phyloP scores from a whole-genome alignment of 2,329 filamentous ascomycete species.

The Fusarium avenaceum region DNA sequence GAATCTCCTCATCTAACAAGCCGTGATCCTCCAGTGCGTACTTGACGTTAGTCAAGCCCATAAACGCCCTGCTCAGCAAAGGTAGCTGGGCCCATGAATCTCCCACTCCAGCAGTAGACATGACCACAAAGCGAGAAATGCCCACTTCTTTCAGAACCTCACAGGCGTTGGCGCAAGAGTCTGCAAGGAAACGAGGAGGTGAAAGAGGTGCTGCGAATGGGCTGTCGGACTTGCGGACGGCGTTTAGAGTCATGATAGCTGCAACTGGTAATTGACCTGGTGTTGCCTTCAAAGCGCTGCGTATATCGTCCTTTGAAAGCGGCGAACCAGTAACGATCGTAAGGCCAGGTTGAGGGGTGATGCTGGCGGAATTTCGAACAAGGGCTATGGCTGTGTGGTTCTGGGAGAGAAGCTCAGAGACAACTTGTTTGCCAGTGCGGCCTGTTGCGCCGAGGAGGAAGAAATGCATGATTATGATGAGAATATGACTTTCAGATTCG shows the following conservation, averaged over 20 bases:
- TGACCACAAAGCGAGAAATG: conserved; percentile 53
- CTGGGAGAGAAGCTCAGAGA: conserved; percentile 55
- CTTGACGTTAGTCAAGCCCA: conserved; percentile 58
- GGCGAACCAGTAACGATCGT: conserved; percentile 54
- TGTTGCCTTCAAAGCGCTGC: conserved; percentile 42
- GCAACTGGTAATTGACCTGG: conserved; percentile 46
- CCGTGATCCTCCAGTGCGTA: conserved; percentile 56
- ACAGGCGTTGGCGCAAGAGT: conserved; percentile 55
- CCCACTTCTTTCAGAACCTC: conserved; percentile 52
- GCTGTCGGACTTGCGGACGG: conserved; percentile 56
- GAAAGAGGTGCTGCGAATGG: conserved; percentile 57
- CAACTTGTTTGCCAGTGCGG: conserved; percentile 59
- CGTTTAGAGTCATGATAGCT: conserved; percentile 58
- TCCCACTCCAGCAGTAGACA: conserved; percentile 58
- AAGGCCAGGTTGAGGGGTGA: conserved; percentile 45
- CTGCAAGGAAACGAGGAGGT: conserved; percentile 56
- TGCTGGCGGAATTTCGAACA: conserved; percentile 50
- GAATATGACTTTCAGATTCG: no score
- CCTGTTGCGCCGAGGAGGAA: conserved; percentile 61
- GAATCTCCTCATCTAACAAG: conserved; percentile 55
- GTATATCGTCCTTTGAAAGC: conserved; percentile 53
- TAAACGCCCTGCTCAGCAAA: conserved; percentile 53
- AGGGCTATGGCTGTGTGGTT: conserved; percentile 57
- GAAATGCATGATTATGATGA: conserved; percentile 52
- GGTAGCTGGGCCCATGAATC: conserved; percentile 55